Percentiles rank a stretch among this genome's conserved stretches.
Conservation (phyloP, 1,139 yeast genomes). For the Sugiyamaella xylanicola region DNA sequence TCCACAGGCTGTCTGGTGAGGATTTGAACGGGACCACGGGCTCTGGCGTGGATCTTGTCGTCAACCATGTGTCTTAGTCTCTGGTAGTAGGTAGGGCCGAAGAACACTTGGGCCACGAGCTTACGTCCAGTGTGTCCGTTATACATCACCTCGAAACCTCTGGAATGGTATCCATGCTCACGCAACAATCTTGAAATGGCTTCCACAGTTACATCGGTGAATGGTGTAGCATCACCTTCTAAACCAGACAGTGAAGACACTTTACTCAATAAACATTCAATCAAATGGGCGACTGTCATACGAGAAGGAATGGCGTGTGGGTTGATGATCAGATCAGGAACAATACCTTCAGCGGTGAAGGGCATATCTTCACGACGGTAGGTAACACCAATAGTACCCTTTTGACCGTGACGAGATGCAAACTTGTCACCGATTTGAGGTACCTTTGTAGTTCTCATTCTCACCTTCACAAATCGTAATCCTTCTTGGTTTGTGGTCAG, state of each 20-base stretch:
- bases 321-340: conserved; percentile 94
- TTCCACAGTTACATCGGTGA: conserved; percentile 96
- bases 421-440: conserved; percentile 99
- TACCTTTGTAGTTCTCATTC: conserved; percentile 97
- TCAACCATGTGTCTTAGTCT: conserved; percentile 99
- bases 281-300: conserved; percentile 99
- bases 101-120: conserved; percentile 95
- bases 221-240: conserved; percentile 99
- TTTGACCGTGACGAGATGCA: conserved; percentile 99
- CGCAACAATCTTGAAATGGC: conserved; percentile 89
- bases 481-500: conserved; percentile 98
- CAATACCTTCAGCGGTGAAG: conserved; percentile 92
- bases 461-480: conserved; percentile 91
- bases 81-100: conserved; percentile 98
- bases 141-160: conserved; percentile 98
- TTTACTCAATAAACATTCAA: conserved; percentile 93
- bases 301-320: conserved; percentile 99
- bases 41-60: conserved; percentile 98
- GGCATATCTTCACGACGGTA: conserved; percentile 99
- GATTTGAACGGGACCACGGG: conserved; percentile 98
- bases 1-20: conserved; percentile 98
- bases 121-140: conserved; percentile 98
- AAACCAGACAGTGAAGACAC: conserved; percentile 93
- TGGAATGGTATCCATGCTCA: conserved; percentile 95
- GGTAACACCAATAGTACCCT: conserved; percentile 99